phyloP scores from a whole-genome alignment of 371 early-diverging fungal genomes.

The Fennellomyces sp. region DNA sequence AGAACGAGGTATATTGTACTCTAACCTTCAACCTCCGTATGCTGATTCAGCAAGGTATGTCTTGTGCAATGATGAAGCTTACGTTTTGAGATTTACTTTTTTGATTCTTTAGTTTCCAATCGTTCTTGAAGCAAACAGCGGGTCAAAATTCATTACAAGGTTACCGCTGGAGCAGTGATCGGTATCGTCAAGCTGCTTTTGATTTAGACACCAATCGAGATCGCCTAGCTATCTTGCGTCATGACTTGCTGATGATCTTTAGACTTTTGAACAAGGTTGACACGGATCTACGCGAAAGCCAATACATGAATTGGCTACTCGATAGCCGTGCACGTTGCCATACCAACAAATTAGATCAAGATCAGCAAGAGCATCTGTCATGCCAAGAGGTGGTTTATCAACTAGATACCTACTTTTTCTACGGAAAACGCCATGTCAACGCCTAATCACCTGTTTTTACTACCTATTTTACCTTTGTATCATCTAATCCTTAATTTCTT shows the following conservation, averaged over 20 bases:
- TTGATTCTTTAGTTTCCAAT: background rate
- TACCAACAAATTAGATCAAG: background rate
- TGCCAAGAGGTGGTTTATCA: slow-evolving; percentile 10
- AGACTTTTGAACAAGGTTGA: slow-evolving; percentile 52
- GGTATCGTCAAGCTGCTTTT: slow-evolving; percentile 45
- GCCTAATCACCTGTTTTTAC: background rate
- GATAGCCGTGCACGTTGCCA: slow-evolving; percentile 30
- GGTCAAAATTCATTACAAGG: background rate
- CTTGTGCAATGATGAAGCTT: too few relatives aligned
- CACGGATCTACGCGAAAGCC: slow-evolving; percentile 42
- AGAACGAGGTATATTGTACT: slow-evolving; percentile 29
- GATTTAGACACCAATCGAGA: slow-evolving; percentile 50
- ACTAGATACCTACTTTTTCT: slow-evolving; percentile 7
- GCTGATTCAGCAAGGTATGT: slow-evolving; percentile 25
- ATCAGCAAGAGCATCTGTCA: background rate
- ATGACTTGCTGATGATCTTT: slow-evolving; percentile 49
- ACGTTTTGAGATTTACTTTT: background rate
- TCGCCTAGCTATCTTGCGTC: slow-evolving; percentile 47
- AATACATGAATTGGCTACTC: slow-evolving; percentile 57
- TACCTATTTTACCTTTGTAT: background rate
- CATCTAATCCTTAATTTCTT: background rate
- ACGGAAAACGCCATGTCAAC: background rate
- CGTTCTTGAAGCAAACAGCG: background rate
- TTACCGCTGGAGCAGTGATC: slow-evolving; percentile 21
- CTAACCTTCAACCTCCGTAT: slow-evolving; percentile 21